These are phyloP conservation scores for Tricholoma matsutake DNA, from an alignment of 768 basidiomycete species.

Conservation along the genomic window DNA sequence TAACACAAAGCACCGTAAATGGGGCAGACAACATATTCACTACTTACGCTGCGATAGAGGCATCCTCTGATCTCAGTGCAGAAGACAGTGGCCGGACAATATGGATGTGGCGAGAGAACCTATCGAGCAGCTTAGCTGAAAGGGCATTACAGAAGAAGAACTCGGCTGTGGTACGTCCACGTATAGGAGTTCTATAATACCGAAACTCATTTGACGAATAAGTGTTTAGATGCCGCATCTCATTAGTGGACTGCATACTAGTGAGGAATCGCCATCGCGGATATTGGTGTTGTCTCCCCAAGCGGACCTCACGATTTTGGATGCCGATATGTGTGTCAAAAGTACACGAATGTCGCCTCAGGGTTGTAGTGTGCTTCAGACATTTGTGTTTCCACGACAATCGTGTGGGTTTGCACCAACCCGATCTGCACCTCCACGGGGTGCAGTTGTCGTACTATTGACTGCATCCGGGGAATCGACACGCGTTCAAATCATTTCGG, in stretches of 20 bases:
- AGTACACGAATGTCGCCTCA: conserved; percentile 17
- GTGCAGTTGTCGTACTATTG: conserved; percentile 24
- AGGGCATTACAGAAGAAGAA: conserved; percentile 39
- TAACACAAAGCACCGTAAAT: conserved; percentile 37
- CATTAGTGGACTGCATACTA: conserved; percentile 28
- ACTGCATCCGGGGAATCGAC: conserved; percentile 22
- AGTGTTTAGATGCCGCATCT: conserved; percentile 40
- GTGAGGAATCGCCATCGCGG: conserved; percentile 19
- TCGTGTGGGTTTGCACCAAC: conserved; percentile 29
- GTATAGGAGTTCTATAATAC: background rate
- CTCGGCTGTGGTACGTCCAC: conserved; percentile 40
- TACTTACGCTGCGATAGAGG: conserved; percentile 54
- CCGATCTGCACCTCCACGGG: conserved; percentile 15
- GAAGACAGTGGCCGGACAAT: conserved; percentile 48
- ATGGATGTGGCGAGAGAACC: conserved; percentile 59
- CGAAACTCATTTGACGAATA: conserved; percentile 15
- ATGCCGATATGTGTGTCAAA: conserved; percentile 24
- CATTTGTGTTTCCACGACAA: conserved; percentile 27
- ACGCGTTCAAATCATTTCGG: conserved; percentile 27
- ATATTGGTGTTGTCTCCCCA: conserved; percentile 29
- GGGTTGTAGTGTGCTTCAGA: conserved; percentile 14
- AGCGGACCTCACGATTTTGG: conserved; percentile 30
- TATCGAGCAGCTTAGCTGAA: conserved; percentile 34
- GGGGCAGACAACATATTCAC: conserved; percentile 36
- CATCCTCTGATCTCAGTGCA: conserved; percentile 41